Evolutionary conservation across 306 rosid genomes (phyloP).

Genomic region (Prunus mume): DNA sequence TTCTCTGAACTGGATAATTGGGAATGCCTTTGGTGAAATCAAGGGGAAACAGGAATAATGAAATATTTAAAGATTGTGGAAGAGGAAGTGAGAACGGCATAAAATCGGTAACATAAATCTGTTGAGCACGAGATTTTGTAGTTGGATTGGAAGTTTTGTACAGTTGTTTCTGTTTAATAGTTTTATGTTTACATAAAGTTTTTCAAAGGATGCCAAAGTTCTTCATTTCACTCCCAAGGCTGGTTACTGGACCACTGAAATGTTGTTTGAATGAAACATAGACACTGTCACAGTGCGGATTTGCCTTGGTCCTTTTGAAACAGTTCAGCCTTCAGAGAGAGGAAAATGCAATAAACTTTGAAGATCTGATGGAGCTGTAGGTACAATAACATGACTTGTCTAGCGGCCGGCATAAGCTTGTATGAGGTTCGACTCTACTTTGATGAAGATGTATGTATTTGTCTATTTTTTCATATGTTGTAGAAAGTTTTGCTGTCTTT

Average conservation of each 20-base stretch:
- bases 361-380: slow-evolving; percentile 31
- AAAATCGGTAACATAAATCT: slow-evolving; percentile 11
- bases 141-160: slow-evolving; percentile 42
- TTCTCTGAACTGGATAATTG: slow-evolving; percentile 37
- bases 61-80: neutral
- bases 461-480: slow-evolving; percentile 4
- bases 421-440: slow-evolving; percentile 27
- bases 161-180: slow-evolving; percentile 34
- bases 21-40: neutral
- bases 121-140: slow-evolving; percentile 37
- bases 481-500: slow-evolving; percentile 8
- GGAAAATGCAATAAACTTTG: slow-evolving; percentile 20
- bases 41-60: neutral
- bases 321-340: slow-evolving; percentile 19
- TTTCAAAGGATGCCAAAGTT: slow-evolving; percentile 14
- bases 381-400: neutral
- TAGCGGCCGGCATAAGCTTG: slow-evolving; percentile 17
- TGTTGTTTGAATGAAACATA: slow-evolving; percentile 20
- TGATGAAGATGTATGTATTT: slow-evolving; percentile 15
- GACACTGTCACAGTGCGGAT: slow-evolving; percentile 15
- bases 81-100: slow-evolving; percentile 15
- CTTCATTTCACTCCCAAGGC: neutral
- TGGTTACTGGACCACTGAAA: neutral
- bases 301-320: slow-evolving; percentile 18
- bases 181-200: slow-evolving; percentile 23